Conservation (phyloP, 1,139 yeast species). For the Meyerozyma smithsonii region DNA sequence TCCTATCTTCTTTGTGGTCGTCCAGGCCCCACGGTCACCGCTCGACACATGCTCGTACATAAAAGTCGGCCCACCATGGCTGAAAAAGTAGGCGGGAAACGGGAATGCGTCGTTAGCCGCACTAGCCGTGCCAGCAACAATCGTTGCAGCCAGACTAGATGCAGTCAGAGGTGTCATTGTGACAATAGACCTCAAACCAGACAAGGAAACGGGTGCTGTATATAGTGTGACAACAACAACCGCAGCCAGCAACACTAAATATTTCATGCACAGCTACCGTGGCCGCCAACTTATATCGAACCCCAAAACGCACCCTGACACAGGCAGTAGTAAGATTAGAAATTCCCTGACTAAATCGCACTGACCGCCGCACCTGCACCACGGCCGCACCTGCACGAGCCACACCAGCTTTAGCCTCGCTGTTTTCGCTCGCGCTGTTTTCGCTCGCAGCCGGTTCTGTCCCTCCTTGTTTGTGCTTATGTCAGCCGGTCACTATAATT, state of each 20-base stretch:
- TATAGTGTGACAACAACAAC: not conserved
- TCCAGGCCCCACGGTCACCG: slow-evolving; percentile 57
- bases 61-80: slow-evolving; percentile 81
- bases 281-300: not conserved
- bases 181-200: not conserved
- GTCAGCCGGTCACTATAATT: not conserved
- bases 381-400: not conserved
- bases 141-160: not conserved
- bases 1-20: slow-evolving; percentile 48
- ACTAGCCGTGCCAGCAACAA: not conserved
- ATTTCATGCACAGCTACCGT: not conserved
- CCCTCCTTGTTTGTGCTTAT: not conserved
- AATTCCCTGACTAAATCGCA: not conserved
- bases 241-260: not conserved
- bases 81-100: slow-evolving; percentile 58
- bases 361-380: not conserved
- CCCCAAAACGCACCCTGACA: not conserved
- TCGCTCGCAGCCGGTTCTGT: not conserved
- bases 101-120: slow-evolving; percentile 11
- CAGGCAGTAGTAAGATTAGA: not conserved
- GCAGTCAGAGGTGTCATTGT: not conserved
- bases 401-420: no score
- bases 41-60: slow-evolving; percentile 43
- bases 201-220: not conserved
- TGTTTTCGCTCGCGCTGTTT: not conserved